Evolutionary conservation across 306 rosid species (phyloP), one percentile per base, ranked within the genome.

Genomic region (Pterocarpus macrocarpus): DNA sequence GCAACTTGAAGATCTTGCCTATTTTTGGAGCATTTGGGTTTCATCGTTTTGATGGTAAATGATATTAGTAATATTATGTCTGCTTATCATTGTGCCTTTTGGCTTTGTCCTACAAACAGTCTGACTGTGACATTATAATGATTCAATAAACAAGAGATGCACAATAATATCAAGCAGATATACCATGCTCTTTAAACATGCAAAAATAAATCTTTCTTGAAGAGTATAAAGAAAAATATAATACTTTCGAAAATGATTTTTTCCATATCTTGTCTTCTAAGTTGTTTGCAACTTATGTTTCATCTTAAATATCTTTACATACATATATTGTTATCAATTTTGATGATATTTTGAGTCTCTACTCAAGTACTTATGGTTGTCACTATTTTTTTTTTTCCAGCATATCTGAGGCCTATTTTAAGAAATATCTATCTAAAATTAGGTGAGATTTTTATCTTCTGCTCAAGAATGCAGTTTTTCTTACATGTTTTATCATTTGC

Each of bases 371-470:
- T 44, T 8, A 22, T 68, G n/a, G 35, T 71, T 80, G 71, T 56
- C 30, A 59, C 66, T 76, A 16, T 72, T 70, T 74, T 58, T 36
- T 74, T 77, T 73, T 69, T 57, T n/a, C n/a, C 94, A 92, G 99
- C 69, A 93, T 95, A 80, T 91, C 98, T 2, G 99, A 95, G 91
- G 99, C 99, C 33, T 95, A 95, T 87, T 93, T 91, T 84, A 93
- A 88, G 89, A 95, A 95, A 81, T 85, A 90, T 89, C 93, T 97
- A 43, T 82, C 82, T 45, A 91, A 90, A 88, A 95, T 92, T 77
- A 92, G 98, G 98, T 95, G 84, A 86, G 84, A 11, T 9, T 82
- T n/a, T 82, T 64, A 38, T 81, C 65, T 59, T 76, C 44, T 45
- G 15, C 34, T 39, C 35, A 41, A 22, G 47, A 50, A 30, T 53